Evolutionary conservation across 2,329 filamentous ascomycete genomes (phyloP).

Genomic region (Claviceps humidiphila): DNA sequence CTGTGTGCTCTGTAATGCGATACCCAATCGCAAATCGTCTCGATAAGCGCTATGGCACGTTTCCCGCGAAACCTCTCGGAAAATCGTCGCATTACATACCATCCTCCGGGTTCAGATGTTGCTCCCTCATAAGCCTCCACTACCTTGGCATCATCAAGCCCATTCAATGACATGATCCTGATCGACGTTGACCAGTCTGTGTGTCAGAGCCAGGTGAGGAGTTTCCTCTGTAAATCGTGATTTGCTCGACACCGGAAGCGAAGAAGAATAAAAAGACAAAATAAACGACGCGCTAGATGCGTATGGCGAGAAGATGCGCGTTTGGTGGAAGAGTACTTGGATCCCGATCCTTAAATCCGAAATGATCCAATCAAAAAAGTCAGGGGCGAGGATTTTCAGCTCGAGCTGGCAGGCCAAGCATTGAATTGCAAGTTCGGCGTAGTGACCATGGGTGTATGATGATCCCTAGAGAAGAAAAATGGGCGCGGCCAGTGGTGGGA

Average conservation of each 20-base stretch:
- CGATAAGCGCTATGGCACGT: no score
- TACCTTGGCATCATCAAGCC: constrained; percentile 69
- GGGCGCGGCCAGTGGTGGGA: not conserved
- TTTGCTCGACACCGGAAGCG: not conserved
- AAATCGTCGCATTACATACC: constrained; percentile 44
- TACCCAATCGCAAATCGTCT: not conserved
- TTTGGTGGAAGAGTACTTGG: not conserved
- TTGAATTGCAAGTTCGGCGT: not conserved
- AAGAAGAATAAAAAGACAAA: not conserved
- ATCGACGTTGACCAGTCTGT: not conserved
- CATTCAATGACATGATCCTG: constrained; percentile 79
- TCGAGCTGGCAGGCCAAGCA: not conserved
- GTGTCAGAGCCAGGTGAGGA: not conserved
- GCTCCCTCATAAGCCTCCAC: constrained; percentile 75
- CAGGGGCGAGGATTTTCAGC: not conserved
- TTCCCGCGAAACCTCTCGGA: no score
- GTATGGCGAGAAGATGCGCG: not conserved
- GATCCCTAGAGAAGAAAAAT: not conserved
- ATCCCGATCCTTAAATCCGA: not conserved
- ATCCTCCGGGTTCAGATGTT: constrained; percentile 76
- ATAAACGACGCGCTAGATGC: not conserved
- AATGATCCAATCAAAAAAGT: not conserved
- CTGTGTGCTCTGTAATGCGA: not conserved
- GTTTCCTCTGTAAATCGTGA: not conserved
- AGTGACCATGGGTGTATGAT: not conserved